phyloP scores from a whole-genome alignment of 352 stramenopile genomes.

The Pythium diclinum region DNA sequence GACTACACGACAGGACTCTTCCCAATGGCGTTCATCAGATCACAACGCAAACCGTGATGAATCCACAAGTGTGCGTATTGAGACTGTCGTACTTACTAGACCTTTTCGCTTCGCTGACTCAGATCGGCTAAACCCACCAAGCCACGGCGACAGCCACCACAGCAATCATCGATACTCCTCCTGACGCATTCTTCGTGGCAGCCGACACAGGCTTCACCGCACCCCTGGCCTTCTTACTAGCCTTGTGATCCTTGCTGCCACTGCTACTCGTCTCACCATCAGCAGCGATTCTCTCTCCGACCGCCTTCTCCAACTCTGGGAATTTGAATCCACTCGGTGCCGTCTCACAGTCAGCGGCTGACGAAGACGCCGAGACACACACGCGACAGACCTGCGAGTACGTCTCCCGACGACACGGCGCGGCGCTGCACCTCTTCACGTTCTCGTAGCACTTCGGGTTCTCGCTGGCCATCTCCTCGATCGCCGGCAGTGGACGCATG shows the following conservation, averaged over 20 bases:
- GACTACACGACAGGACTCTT: too few relatives aligned
- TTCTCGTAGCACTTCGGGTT: slow-evolving; percentile 39
- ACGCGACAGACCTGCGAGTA: slow-evolving; percentile 31
- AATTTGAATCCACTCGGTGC: slow-evolving; percentile 22
- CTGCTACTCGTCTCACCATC: slow-evolving; percentile 4
- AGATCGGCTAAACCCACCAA: too few relatives aligned
- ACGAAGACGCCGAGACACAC: slow-evolving; percentile 12
- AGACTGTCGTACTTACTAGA: too few relatives aligned
- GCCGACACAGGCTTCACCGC: not conserved
- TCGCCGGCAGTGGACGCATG: slow-evolving; percentile 28
- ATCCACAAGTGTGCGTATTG: too few relatives aligned
- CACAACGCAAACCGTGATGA: too few relatives aligned
- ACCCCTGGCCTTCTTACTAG: not conserved
- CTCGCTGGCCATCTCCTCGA: slow-evolving; percentile 23
- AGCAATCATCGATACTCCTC: too few relatives aligned
- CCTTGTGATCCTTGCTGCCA: not conserved
- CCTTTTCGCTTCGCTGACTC: too few relatives aligned
- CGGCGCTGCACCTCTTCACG: slow-evolving; percentile 22
- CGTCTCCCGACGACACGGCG: slow-evolving; percentile 20
- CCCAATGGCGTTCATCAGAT: too few relatives aligned
- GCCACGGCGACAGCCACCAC: too few relatives aligned
- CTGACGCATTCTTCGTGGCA: too few relatives aligned
- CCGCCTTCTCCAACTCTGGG: slow-evolving; percentile 22
- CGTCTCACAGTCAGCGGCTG: slow-evolving; percentile 28
- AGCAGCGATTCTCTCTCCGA: not conserved